Conservation (phyloP, 2,329 filamentous ascomycete genomes). For the Arthroderma sp. region DNA sequence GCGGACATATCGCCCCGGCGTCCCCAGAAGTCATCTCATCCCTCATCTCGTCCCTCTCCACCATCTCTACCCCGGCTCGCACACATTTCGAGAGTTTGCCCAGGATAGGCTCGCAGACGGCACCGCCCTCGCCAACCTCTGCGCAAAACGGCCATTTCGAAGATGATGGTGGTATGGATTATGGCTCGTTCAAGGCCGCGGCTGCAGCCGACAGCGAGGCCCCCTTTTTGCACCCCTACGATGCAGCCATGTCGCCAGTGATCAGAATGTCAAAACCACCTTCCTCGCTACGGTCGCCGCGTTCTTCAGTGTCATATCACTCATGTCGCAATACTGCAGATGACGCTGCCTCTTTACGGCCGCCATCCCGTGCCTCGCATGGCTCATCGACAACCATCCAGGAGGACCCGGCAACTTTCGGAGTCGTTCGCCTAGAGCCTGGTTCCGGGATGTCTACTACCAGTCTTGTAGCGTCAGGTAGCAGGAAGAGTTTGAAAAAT, state of each 20-base stretch:
- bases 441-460: slow-evolving; percentile 28
- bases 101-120: slow-evolving; percentile 31
- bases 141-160: slow-evolving; percentile 19
- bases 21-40: slow-evolving; percentile 44
- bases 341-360: slow-evolving; percentile 28
- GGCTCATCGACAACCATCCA: slow-evolving; percentile 24
- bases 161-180: slow-evolving; percentile 51
- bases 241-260: slow-evolving; percentile 54
- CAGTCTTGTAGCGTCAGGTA: slow-evolving; percentile 32
- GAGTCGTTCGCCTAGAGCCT: slow-evolving; percentile 31
- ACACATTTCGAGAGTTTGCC: slow-evolving; percentile 55
- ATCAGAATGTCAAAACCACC: slow-evolving; percentile 72
- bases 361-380: slow-evolving; percentile 29
- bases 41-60: slow-evolving; percentile 50
- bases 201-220: slow-evolving; percentile 41
- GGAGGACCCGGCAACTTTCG: slow-evolving; percentile 27
- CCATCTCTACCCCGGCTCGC: slow-evolving; percentile 51
- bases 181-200: slow-evolving; percentile 51
- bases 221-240: slow-evolving; percentile 41
- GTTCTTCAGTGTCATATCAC: slow-evolving; percentile 46
- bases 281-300: slow-evolving; percentile 60
- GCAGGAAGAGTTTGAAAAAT: slow-evolving; percentile 28
- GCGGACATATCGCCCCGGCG: slow-evolving; percentile 29
- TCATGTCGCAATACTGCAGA: slow-evolving; percentile 40
- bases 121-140: slow-evolving; percentile 25